A percentile compares a stretch with the other conserved stretches of the same genome.
Conservation (phyloP, 2,329 filamentous ascomycete species). For the Neofusicoccum laricinum region DNA sequence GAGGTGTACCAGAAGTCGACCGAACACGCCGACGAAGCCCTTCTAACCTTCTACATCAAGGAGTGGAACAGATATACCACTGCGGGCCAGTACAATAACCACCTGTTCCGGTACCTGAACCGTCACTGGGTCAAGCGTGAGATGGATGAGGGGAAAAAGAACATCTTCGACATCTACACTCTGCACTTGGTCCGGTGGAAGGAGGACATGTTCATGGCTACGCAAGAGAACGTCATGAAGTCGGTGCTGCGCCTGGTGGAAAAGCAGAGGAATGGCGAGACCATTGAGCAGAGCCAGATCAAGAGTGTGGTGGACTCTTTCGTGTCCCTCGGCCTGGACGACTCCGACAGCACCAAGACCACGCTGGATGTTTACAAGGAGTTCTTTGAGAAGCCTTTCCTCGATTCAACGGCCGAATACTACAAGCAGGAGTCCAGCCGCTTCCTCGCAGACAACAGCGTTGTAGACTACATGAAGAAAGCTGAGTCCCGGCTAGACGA, state of each 20-base stretch:
- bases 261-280: conserved; percentile 96
- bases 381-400: conserved; percentile 91
- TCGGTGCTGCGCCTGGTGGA: conserved; percentile 93
- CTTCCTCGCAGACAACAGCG: conserved; percentile 93
- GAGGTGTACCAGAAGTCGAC: conserved; percentile 69
- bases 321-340: conserved; percentile 87
- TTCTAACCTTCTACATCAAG: conserved; percentile 89
- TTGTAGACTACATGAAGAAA: conserved; percentile 99
- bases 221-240: conserved; percentile 87
- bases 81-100: conserved; percentile 95
- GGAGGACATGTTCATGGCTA: conserved; percentile 79
- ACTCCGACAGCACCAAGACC: conserved; percentile 87
- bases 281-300: conserved; percentile 94
- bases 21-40: conserved; percentile 81
- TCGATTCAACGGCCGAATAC: conserved; percentile 78
- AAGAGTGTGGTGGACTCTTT: conserved; percentile 97
- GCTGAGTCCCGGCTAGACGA: conserved; percentile 85
- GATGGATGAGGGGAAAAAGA: conserved; percentile 98
- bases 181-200: conserved; percentile 95
- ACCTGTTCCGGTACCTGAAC: conserved; percentile 93
- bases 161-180: conserved; percentile 97
- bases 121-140: conserved; percentile 98
- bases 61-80: conserved; percentile 97
- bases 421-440: conserved; percentile 90
- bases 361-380: conserved; percentile 92